Conservation (phyloP, 768 basidiomycete genomes). For the Paxillus rubicundulus region DNA sequence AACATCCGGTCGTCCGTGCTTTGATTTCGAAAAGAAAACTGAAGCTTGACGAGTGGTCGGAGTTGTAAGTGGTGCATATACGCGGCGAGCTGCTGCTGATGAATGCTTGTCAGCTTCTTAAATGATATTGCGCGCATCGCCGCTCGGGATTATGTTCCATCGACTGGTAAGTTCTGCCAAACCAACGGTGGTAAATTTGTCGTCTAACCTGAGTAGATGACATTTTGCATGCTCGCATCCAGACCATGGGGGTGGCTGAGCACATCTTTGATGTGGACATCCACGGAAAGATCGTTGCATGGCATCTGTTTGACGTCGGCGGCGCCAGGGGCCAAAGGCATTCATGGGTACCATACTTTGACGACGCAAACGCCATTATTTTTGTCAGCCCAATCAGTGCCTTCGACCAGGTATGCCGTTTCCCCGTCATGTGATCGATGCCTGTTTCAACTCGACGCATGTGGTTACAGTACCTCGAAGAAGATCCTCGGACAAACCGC, state of each 20-base stretch:
- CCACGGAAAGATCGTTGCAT: slow-evolving; percentile 72
- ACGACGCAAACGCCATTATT: slow-evolving; percentile 78
- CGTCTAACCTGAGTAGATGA: slow-evolving; percentile 53
- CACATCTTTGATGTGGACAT: slow-evolving; percentile 81
- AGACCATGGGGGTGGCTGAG: slow-evolving; percentile 86
- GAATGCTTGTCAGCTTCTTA: slow-evolving; percentile 55
- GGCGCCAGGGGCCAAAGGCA: slow-evolving; percentile 72
- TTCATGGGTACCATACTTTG: slow-evolving; percentile 65
- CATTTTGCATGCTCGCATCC: slow-evolving; percentile 85
- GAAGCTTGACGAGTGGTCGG: slow-evolving; percentile 83
- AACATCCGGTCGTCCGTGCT: slow-evolving; percentile 64
- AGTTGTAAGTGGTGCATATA: slow-evolving; percentile 62
- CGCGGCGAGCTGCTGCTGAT: slow-evolving; percentile 10
- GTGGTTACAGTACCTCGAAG: slow-evolving; percentile 68
- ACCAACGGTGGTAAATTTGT: slow-evolving; percentile 26
- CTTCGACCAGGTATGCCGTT: slow-evolving; percentile 60
- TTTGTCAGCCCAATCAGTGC: slow-evolving; percentile 79
- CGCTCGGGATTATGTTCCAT: slow-evolving; percentile 65
- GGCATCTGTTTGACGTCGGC: slow-evolving; percentile 73
- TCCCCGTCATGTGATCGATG: neutral
- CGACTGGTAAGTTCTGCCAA: slow-evolving; percentile 51
- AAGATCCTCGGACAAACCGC: slow-evolving; percentile 80
- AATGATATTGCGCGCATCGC: slow-evolving; percentile 71
- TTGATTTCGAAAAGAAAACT: slow-evolving; percentile 67
- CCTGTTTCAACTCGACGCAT: neutral